These are phyloP conservation scores for Fusarium pseudograminearum DNA, from an alignment of 2,329 filamentous ascomycete genomes.

Conservation along the genomic window DNA sequence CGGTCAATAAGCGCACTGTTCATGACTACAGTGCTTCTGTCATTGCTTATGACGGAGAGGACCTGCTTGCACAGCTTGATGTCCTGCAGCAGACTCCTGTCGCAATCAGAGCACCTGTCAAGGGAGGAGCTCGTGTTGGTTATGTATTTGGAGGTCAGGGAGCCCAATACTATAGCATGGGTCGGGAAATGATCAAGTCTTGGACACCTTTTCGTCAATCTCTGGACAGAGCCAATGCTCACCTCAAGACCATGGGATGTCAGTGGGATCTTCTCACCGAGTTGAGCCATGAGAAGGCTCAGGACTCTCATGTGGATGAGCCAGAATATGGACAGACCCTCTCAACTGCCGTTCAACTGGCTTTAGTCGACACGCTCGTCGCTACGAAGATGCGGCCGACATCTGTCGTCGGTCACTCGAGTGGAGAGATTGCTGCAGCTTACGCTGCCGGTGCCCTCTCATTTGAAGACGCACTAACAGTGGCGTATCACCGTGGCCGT, in stretches of 20 bases:
- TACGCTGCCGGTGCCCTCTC: conserved; percentile 46
- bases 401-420: conserved; percentile 55
- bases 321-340: conserved; percentile 52
- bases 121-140: conserved; percentile 26
- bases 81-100: neutral
- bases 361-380: neutral
- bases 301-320: conserved; percentile 35
- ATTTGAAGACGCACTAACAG: conserved; percentile 48
- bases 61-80: conserved; percentile 18
- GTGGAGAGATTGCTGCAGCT: conserved; percentile 56
- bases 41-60: conserved; percentile 31
- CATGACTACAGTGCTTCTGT: conserved; percentile 26
- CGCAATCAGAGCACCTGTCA: conserved; percentile 11
- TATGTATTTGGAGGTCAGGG: conserved; percentile 56
- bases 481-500: conserved; percentile 46
- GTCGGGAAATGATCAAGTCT: conserved; percentile 45
- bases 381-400: neutral
- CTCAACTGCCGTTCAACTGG: conserved; percentile 56
- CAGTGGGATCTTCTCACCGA: conserved; percentile 21
- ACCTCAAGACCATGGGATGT: neutral
- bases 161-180: conserved; percentile 54
- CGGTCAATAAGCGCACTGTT: conserved; percentile 1
- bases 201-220: conserved; percentile 15
- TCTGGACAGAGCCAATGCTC: neutral
- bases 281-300: conserved; percentile 9